phyloP scores from a whole-genome alignment of 345 rosid species.

The Schrenkiella parvula region DNA sequence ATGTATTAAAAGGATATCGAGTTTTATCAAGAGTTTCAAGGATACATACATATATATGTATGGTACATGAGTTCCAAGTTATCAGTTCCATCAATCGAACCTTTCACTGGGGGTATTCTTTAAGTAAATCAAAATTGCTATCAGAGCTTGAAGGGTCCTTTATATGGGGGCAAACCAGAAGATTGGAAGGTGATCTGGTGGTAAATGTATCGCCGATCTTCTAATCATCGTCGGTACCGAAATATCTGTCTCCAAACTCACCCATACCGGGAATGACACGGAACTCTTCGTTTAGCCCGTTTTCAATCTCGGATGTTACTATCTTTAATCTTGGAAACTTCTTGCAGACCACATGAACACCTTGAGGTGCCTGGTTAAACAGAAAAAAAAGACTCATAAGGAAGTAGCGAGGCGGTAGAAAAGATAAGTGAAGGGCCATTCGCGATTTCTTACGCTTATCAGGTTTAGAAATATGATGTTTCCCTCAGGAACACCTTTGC shows the following conservation, averaged over 20 bases:
- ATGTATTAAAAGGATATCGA: not conserved
- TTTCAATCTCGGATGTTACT: slow-evolving; percentile 88
- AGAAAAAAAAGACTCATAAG: not conserved
- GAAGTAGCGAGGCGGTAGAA: not conserved
- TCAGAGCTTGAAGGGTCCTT: slow-evolving; percentile 7
- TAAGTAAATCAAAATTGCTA: slow-evolving; percentile 21
- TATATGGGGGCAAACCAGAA: not conserved
- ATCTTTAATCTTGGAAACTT: slow-evolving; percentile 85
- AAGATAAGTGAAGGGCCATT: not conserved
- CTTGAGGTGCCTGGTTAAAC: slow-evolving; percentile 76
- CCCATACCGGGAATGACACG: slow-evolving; percentile 96
- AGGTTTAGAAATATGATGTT: slow-evolving; percentile 92
- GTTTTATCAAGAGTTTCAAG: not conserved
- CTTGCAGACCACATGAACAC: slow-evolving; percentile 90
- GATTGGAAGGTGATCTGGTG: not conserved
- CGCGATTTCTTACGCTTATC: slow-evolving; percentile 57
- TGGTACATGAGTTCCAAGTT: slow-evolving; percentile 7
- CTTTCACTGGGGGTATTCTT: not conserved
- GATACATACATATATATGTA: slow-evolving; percentile 21
- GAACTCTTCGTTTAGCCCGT: slow-evolving; percentile 70
- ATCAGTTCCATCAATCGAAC: slow-evolving; percentile 10
- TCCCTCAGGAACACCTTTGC: slow-evolving; percentile 81
- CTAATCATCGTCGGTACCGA: slow-evolving; percentile 85
- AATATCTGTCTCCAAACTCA: slow-evolving; percentile 91
- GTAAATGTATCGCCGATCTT: slow-evolving; percentile 15